Conservation (phyloP, 192 early-diverging fungal species). For the Linnemannia exigua region DNA sequence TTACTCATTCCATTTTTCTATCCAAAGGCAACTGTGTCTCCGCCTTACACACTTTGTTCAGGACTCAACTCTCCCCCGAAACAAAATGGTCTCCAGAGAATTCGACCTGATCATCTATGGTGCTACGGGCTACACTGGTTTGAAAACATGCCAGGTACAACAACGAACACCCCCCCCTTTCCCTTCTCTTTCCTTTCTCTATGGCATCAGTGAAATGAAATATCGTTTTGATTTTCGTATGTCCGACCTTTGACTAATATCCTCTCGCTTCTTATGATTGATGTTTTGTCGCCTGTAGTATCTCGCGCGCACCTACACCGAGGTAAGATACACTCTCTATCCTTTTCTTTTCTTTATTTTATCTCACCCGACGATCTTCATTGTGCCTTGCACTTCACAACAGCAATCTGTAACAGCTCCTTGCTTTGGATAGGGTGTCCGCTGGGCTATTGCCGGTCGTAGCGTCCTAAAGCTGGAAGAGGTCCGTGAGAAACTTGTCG, state of each 20-base stretch:
- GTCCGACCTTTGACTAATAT: neutral
- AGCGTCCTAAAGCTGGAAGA: constrained; percentile 74
- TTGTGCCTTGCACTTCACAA: too few relatives aligned
- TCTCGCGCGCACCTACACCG: constrained; percentile 30
- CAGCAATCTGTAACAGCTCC: too few relatives aligned
- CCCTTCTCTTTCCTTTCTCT: too few relatives aligned
- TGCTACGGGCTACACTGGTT: constrained; percentile 89
- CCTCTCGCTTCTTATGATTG: too few relatives aligned
- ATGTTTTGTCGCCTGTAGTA: neutral
- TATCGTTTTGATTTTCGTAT: too few relatives aligned
- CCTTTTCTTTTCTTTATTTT: neutral
- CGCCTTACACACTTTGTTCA: too few relatives aligned
- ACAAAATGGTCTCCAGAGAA: constrained; percentile 61
- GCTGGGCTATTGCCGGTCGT: constrained; percentile 88
- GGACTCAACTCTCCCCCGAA: too few relatives aligned
- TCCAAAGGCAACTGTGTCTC: too few relatives aligned
- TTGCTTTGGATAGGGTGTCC: constrained; percentile 51
- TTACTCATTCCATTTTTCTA: too few relatives aligned
- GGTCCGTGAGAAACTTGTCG: constrained; percentile 65
- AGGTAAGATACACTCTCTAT: too few relatives aligned
- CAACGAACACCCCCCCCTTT: neutral
- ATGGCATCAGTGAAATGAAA: neutral
- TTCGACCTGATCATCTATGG: constrained; percentile 79
- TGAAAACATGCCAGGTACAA: constrained; percentile 76
- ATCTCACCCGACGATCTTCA: neutral